phyloP scores from a whole-genome alignment of 345 rosid species.

The Hibiscus mutabilis region DNA sequence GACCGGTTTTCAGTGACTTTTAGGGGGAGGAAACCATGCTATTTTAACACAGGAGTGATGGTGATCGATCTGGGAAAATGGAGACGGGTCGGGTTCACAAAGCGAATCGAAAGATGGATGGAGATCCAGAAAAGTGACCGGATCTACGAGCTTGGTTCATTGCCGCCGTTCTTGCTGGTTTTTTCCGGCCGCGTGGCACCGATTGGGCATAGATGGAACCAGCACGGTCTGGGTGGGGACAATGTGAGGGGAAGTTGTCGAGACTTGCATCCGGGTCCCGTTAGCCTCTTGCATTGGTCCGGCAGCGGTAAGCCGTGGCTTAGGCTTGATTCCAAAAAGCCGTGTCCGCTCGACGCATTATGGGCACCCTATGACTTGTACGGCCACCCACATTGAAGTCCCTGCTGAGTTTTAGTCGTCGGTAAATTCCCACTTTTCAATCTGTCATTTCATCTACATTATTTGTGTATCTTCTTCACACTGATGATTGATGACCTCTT shows the following conservation, averaged over 20 bases:
- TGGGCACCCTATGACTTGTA: conserved; percentile 90
- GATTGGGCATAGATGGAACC: conserved; percentile 95
- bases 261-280: conserved; percentile 84
- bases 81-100: conserved; percentile 68
- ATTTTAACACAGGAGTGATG: conserved; percentile 94
- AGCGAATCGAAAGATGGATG: conserved; percentile 92
- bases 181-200: conserved; percentile 89
- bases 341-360: conserved; percentile 77
- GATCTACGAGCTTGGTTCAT: conserved; percentile 87
- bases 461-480: background rate
- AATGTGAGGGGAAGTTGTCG: conserved; percentile 90
- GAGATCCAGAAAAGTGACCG: conserved; percentile 80
- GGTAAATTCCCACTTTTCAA: conserved; percentile 22
- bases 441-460: conserved; percentile 6
- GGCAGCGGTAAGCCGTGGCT: conserved; percentile 99
- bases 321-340: conserved; percentile 66
- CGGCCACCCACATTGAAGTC: conserved; percentile 38
- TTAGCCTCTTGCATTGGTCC: conserved; percentile 94
- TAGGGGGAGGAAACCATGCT: conserved; percentile 58
- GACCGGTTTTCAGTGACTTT: conserved; percentile 43
- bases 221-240: conserved; percentile 93
- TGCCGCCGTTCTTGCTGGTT: conserved; percentile 83
- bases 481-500: background rate
- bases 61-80: conserved; percentile 89
- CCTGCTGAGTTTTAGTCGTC: conserved; percentile 7